A percentile compares a stretch with the other conserved stretches of the same genome.
These are phyloP conservation scores for Cryptococcus deneoformans DNA, from an alignment of 1,284 basidiomycete genomes.

Conservation along the genomic window DNA sequence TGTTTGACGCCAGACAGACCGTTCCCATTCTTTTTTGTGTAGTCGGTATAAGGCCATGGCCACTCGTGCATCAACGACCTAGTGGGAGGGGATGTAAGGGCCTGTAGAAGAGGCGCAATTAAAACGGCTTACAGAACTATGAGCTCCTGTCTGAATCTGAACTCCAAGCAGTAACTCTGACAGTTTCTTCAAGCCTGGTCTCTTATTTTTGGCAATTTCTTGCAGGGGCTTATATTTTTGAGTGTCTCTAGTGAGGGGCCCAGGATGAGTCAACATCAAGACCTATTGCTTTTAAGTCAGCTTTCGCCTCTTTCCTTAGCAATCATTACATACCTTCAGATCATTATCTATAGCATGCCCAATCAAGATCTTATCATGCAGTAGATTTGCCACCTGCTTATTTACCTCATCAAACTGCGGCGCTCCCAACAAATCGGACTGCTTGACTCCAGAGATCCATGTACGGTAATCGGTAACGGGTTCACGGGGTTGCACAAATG, in stretches of 20 bases:
- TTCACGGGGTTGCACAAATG: slow-evolving; percentile 84
- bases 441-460: slow-evolving; percentile 81
- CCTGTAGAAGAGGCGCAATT: not conserved
- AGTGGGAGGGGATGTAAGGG: not conserved
- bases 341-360: slow-evolving; percentile 95
- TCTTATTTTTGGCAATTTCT: slow-evolving; percentile 58
- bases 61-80: slow-evolving; percentile 91
- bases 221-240: slow-evolving; percentile 58
- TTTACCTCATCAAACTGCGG: slow-evolving; percentile 79
- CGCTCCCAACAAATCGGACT: slow-evolving; percentile 73
- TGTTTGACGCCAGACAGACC: slow-evolving; percentile 42
- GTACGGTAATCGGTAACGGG: slow-evolving; percentile 93
- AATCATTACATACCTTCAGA: slow-evolving; percentile 60
- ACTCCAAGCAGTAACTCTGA: slow-evolving; percentile 77
- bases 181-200: slow-evolving; percentile 75
- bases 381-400: slow-evolving; percentile 68
- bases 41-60: slow-evolving; percentile 93
- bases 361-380: slow-evolving; percentile 80
- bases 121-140: slow-evolving; percentile 65
- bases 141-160: slow-evolving; percentile 82
- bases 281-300: slow-evolving; percentile 55
- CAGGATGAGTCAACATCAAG: slow-evolving; percentile 85
- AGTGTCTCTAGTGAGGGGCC: slow-evolving; percentile 76
- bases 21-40: slow-evolving; percentile 84
- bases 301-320: not conserved